Conservation (phyloP, 768 basidiomycete genomes). For the Ramaria rubella region DNA sequence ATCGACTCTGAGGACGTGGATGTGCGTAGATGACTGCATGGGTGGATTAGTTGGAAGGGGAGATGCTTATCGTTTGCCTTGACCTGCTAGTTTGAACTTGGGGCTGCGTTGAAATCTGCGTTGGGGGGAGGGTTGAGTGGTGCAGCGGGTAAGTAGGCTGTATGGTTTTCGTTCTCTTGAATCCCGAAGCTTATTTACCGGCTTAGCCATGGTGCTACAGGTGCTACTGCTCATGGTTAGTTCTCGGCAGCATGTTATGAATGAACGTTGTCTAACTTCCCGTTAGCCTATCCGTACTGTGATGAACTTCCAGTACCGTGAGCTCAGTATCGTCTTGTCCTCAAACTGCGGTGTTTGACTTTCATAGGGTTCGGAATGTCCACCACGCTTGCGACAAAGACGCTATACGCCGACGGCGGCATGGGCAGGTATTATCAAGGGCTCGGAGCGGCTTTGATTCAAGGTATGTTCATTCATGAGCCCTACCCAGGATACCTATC, state of each 20-base stretch:
- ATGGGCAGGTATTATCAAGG: constrained; percentile 86
- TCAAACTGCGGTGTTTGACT: background rate
- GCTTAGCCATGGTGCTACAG: constrained; percentile 85
- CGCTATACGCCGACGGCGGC: constrained; percentile 73
- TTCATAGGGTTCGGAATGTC: constrained; percentile 62
- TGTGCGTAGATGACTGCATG: constrained; percentile 32
- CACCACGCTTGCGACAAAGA: constrained; percentile 54
- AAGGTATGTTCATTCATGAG: constrained; percentile 36
- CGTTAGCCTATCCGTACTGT: constrained; percentile 81
- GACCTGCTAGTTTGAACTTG: constrained; percentile 66
- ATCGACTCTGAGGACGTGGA: constrained; percentile 62
- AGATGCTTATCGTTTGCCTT: constrained; percentile 13
- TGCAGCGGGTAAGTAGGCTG: constrained; percentile 64
- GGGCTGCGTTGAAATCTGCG: constrained; percentile 70
- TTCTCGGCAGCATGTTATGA: background rate
- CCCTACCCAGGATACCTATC: background rate
- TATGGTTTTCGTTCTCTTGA: background rate
- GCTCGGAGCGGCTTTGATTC: constrained; percentile 75
- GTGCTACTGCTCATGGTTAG: constrained; percentile 77
- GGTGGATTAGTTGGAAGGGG: constrained; percentile 14
- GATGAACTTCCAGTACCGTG: constrained; percentile 93
- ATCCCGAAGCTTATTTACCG: constrained; percentile 11
- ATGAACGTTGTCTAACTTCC: constrained; percentile 11
- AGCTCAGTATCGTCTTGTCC: background rate
- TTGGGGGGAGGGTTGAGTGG: constrained; percentile 89